Base-by-base conservation (phyloP, 805 yeast genomes). In the Clavispora phyllophila region DNA sequence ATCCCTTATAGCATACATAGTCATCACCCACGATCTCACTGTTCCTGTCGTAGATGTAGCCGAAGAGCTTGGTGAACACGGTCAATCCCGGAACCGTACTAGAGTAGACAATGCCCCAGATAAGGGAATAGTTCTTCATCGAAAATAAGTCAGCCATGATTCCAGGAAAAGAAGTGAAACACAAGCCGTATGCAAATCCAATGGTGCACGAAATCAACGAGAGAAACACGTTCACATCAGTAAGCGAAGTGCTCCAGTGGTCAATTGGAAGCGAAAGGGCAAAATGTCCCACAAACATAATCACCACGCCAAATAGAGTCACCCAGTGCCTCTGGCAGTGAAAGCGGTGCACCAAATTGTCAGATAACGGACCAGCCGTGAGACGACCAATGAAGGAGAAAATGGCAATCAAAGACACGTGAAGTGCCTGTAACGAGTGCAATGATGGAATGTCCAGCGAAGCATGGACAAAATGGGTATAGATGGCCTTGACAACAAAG, bases 181-280 rank as follows among this genome's bases (percentile, higher is more conserved):
- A 51, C 39, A 63, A 63, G 3, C 69, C 69, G 47, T 64, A 63
- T 9, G 68, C 62, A 36, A 52, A 64, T 1, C 69, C 69, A 32
- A 64, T 60, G 20, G 58, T 36, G 40, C 55, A 48, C 3, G 68
- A 62, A 8, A 53, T 50, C 12, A 57, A 40, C 51, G 54, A 45
- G n/a, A 64, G 44, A 17, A 46, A 49, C 5, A 47, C 36, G 33
- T 61, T 58, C 10, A 52, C 53, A 3, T 40, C 33, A 4, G 39
- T 14, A 24, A 61, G 42, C 9, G 39, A 38, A 19, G 41, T 15
- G 19, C 49, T 44, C 37, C 51, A 37, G 2, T 36, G 6, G 23
- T 44, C 49, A 9, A 57, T 37, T 9, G 48, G 46, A 9, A 58
- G 26, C 10, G 61, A 46, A 12, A 39, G 34, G 17, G 48, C 47